Evolutionary conservation across 805 yeast genomes (phyloP), one percentile per base, ranked within the genome.

Genomic region (Kodamaea hsintzibuensis): DNA sequence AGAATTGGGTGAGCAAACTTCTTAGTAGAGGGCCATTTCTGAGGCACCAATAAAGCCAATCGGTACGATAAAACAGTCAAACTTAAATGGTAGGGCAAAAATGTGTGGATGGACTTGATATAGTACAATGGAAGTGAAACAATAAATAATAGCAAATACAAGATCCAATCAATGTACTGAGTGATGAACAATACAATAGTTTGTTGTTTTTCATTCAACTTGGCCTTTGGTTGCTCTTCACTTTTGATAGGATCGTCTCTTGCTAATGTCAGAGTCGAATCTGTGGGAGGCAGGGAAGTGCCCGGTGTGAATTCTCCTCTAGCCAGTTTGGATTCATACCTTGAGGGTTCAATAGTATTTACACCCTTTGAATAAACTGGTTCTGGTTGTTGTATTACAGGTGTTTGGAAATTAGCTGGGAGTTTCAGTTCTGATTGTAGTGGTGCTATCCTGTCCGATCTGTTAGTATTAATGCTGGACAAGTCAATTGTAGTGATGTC

Each of bases 1-100:
- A 89, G 70, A 35, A 89, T 87, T 0, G 96, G 96, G 63, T 89
- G 95, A 13, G 88, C 75, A 73, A 79, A 64, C 70, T 78, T 63
- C 76, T 79, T 70, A 62, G 80, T 55, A 61, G 74, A 19, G 72
- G 82, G 61, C 84, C 67, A 73, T 40, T 62, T 67, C 49, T 67
- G 64, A 2, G 85, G 78, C 17, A 81, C 72, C 18, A 78, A 68
- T 38, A 81, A 62, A 37, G 85, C 82, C 9, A 73, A 58, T 55
- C 80, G 77, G 65, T 85, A 88, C 18, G 84, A 71, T 40, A 84
- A 58, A 2, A 88, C 80, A 1, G 88, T 82, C 37, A 85, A 70
- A 17, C 84, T 79, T 50, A 87, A 66, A 52, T 89, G 91, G 54
- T 84, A 79, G 8, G 85, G 84, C 66, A 88, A 70, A 55, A 82